Conservation (phyloP, 2,329 filamentous ascomycete genomes). For the Sordariomycetes sp. region DNA sequence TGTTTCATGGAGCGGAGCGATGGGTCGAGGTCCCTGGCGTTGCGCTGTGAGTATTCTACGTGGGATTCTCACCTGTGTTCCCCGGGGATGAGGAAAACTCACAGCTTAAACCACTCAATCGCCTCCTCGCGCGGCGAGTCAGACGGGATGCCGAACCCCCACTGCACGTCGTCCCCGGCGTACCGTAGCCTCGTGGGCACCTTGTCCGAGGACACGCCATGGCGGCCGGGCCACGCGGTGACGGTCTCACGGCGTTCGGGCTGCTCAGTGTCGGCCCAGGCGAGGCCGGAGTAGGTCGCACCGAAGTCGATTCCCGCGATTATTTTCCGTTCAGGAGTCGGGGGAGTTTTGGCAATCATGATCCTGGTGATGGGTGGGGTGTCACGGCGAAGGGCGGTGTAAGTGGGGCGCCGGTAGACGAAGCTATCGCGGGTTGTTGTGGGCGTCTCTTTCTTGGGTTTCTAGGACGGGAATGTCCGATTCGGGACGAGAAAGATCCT, state of each 20-base stretch:
- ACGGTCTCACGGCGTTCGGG: constrained; percentile 26
- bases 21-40: constrained; percentile 20
- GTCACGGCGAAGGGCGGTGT: background rate
- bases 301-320: constrained; percentile 42
- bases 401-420: background rate
- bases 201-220: constrained; percentile 26
- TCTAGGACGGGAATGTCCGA: no score
- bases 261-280: constrained; percentile 31
- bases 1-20: constrained; percentile 18
- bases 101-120: constrained; percentile 38
- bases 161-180: constrained; percentile 25
- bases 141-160: constrained; percentile 34
- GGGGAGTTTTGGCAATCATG: background rate
- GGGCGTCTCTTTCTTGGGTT: no score
- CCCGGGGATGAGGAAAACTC: constrained; percentile 10
- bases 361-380: background rate
- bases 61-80: background rate
- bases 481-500: no score
- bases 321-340: constrained; percentile 19
- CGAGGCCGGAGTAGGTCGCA: constrained; percentile 41
- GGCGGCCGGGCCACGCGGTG: constrained; percentile 28
- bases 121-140: constrained; percentile 22
- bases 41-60: background rate
- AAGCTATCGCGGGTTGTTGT: background rate
- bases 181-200: constrained; percentile 35